Base-by-base conservation (phyloP, 1,284 basidiomycete species). In the Cutaneotrichosporon dermatis region DNA sequence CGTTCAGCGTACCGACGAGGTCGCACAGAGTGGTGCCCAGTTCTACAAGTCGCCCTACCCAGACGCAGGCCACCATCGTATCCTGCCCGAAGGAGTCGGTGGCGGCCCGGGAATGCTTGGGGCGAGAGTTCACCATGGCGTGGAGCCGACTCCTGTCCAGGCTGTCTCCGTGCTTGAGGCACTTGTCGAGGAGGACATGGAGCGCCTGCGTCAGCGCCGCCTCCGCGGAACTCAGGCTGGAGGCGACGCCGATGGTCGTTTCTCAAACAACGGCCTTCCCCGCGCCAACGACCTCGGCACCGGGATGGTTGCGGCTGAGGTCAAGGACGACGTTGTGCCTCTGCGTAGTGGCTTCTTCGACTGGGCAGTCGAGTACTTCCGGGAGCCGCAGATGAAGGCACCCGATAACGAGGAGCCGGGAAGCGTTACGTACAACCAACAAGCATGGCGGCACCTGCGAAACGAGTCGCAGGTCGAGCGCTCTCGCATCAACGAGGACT, bases 321-420 rank as follows among this genome's bases (percentile, higher is more conserved):
- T 79, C 55, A 79, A 78, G 64, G 79, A 79, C 60, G 80, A 83
- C 67, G 79, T 81, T 2, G 79, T 99, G 61, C 95, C 95, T 0
- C 79, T 99, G 68, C 92, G 92, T 79, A 93, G 90, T 70, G 84
- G 85, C 2, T 94, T 92, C 76, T 99, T 90, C 73, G 93, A 96
- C 71, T 98, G 92, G 91, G 93, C 92, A 62, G 86, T 87, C 70
- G 94, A 98, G 74, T 98, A 98, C 76, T 99, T 97, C 81, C 93
- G 90, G 64, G 94, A 98, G 77, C 93, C 95, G 4, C 95, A 96
- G 77, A 96, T 97, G 93, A 88, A 91, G 90, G 88, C 93, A 83
- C 86, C 90, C 15, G 95, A 99, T 75, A 86, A 86, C 4, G 93
- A 98, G 71, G 96, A 99, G 76, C 92, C 94, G 13, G 95, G 95